Base-by-base conservation (phyloP, 306 rosid genomes). In the Crotalaria pallida region DNA sequence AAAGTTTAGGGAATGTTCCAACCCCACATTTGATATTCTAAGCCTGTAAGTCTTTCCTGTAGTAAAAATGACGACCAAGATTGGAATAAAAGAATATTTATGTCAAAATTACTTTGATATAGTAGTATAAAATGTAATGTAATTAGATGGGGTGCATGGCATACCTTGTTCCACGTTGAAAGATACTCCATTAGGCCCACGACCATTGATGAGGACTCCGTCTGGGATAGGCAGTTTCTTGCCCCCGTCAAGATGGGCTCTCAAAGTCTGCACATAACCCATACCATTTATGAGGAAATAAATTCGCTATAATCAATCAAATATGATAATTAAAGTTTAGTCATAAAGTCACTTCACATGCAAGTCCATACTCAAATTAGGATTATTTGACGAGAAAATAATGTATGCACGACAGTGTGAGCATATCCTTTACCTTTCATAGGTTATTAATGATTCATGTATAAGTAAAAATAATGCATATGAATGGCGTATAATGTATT, bases 181-280 rank as follows among this genome's bases (percentile, higher is more conserved):
- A 69, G 85, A 71, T 26, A 80, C 71, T 6, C 87, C 89, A 19
- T 85, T 87, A 9, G 99, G 86, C 16, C 96, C 99, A 2, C 97
- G 99, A 63, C 99, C 99, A 77, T 94, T 94, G 83, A 94, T 87
- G 43, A 94, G 99, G 70, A 94, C 63, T 67, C 97, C 99, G 75
- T 94, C 99, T 18, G 99, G 97, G 7, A 76, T 69, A 16, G 92
- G 92, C 3, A 91, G 85, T 81, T 87, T 94, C 75, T 79, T 84
- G 7, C 99, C 99, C 4, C 55, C 17, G 23, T 94, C 99, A 50
- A 94, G 84, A 72, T 82, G 88, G 19, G 83, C 84, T 79, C 73
- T 85, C 83, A 94, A 72, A 40, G 80, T 69, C 98, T 94, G 78
- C 48, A 51, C n/a, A 48, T n/a, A 53, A 67, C 31, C 1, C 24